Conservation (phyloP, 768 basidiomycete genomes). For the Mycena polygramma region DNA sequence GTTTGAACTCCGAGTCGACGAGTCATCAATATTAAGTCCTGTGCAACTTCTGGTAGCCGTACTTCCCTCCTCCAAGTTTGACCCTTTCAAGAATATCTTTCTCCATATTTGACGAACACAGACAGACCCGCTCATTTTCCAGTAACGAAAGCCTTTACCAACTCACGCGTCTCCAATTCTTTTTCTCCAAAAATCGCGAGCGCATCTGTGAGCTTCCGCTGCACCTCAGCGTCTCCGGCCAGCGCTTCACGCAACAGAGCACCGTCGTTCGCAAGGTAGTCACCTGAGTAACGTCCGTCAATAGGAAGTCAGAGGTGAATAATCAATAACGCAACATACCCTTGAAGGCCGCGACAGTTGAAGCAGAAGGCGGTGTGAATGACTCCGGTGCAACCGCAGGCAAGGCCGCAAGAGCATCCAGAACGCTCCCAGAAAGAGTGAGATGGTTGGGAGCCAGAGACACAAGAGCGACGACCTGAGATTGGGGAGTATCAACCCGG, state of each 20-base stretch:
- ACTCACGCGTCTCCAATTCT: conserved; percentile 56
- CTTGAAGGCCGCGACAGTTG: conserved; percentile 1
- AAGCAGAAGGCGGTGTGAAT: conserved; percentile 19
- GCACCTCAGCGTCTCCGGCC: conserved; percentile 51
- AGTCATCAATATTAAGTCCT: too few relatives aligned
- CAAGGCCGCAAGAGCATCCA: conserved; percentile 52
- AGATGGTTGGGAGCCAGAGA: conserved; percentile 57
- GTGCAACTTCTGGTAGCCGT: too few relatives aligned
- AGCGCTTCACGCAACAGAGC: conserved; percentile 52
- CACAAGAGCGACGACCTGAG: conserved; percentile 56
- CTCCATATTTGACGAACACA: too few relatives aligned
- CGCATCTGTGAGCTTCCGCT: conserved; percentile 60
- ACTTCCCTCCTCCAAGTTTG: too few relatives aligned
- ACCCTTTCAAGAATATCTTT: too few relatives aligned
- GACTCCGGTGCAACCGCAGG: conserved; percentile 39
- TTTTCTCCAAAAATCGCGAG: conserved; percentile 57
- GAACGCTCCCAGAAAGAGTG: conserved; percentile 56
- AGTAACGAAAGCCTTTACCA: conserved; percentile 27
- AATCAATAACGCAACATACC: not conserved
- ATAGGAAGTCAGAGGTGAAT: not conserved
- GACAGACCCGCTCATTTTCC: not conserved
- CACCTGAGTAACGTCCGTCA: conserved; percentile 29
- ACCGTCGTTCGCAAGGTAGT: conserved; percentile 54
- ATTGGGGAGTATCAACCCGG: not conserved
- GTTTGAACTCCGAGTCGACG: too few relatives aligned